These are phyloP conservation scores for Entamoeba histolytica DNA, from an alignment of 208 protist genomes.

Conservation along the genomic window DNA sequence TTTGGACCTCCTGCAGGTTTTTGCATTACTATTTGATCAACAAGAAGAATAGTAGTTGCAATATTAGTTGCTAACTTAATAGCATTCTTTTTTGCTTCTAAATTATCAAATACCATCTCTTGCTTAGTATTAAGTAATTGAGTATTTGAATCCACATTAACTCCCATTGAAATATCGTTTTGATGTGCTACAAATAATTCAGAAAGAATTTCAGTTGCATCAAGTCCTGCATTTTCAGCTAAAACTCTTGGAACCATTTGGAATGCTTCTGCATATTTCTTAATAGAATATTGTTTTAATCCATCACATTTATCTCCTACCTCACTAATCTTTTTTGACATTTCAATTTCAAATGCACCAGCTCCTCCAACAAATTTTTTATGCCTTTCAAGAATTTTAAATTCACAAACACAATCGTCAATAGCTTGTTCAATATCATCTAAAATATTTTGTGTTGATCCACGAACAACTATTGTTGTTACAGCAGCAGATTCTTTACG, in stretches of 20 bases:
- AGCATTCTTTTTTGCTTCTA: conserved; percentile 6
- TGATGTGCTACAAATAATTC: background rate
- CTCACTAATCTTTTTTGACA: background rate
- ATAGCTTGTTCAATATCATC: conserved; percentile 72
- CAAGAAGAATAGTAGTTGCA: conserved; percentile 7
- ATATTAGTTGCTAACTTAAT: conserved; percentile 5
- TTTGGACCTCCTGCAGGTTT: conserved; percentile 13
- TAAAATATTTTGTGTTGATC: conserved; percentile 81
- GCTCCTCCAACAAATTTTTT: conserved; percentile 6
- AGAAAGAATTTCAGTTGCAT: background rate
- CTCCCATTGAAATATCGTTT: background rate
- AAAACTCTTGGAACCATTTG: conserved; percentile 19
- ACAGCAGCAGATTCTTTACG: background rate
- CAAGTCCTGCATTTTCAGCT: conserved; percentile 14
- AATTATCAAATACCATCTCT: conserved; percentile 10
- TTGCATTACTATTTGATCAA: conserved; percentile 21
- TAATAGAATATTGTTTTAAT: conserved; percentile 18
- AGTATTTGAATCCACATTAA: background rate
- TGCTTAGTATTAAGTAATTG: background rate
- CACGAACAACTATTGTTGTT: conserved; percentile 85
- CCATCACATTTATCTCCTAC: background rate
- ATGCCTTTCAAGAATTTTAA: background rate
- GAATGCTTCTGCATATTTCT: conserved; percentile 16
- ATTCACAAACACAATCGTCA: conserved; percentile 23
- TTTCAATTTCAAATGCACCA: conserved; percentile 18